Evolutionary conservation across 306 rosid genomes (phyloP).

Genomic region (Abrus pulchellus): DNA sequence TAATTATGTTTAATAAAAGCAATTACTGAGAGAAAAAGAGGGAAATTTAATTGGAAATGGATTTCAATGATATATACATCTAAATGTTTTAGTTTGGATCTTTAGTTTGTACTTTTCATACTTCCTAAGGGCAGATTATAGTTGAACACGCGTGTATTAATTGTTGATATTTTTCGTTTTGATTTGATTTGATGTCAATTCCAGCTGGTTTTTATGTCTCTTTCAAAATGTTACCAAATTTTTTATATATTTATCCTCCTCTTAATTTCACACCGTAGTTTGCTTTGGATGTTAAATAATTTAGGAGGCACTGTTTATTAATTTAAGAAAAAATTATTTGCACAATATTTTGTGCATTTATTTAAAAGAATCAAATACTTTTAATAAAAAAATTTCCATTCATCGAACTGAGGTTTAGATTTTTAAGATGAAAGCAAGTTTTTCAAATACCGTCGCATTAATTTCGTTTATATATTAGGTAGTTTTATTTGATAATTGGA

Average conservation of each 20-base stretch:
- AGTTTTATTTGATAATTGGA: too few relatives aligned
- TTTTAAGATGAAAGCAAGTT: too few relatives aligned
- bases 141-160: background rate
- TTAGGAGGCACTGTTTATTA: too few relatives aligned
- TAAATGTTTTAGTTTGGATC: background rate
- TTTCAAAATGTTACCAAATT: background rate
- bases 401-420: too few relatives aligned
- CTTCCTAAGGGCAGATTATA: background rate
- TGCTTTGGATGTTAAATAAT: too few relatives aligned
- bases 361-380: too few relatives aligned
- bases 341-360: too few relatives aligned
- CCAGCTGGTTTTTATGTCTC: background rate
- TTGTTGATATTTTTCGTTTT: background rate
- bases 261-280: too few relatives aligned
- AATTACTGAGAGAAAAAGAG: background rate
- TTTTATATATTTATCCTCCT: background rate
- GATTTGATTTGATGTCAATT: constrained; percentile 23
- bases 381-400: too few relatives aligned
- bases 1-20: background rate
- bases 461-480: too few relatives aligned
- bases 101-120: background rate
- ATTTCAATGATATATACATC: background rate
- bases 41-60: background rate
- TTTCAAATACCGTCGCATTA: too few relatives aligned
- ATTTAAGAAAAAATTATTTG: too few relatives aligned